Conservation (phyloP, 2,329 filamentous ascomycete genomes). For the Aureobasidium sp. region DNA sequence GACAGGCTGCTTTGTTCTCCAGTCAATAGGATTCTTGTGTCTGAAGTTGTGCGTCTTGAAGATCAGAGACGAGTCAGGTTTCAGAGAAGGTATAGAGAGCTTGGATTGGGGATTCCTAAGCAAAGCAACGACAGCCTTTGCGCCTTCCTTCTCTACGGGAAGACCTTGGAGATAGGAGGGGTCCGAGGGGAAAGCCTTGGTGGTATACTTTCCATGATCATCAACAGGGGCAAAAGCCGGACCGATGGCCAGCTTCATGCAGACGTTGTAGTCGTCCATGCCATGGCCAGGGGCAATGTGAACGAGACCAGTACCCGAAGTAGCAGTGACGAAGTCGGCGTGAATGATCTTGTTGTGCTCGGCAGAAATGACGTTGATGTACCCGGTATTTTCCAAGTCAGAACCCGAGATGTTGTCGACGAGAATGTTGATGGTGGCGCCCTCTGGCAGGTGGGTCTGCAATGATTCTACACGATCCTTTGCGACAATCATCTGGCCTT, state of each 20-base stretch:
- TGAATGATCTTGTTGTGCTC: conserved; percentile 57
- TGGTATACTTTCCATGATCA: conserved; percentile 71
- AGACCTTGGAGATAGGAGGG: conserved; percentile 61
- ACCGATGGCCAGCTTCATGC: conserved; percentile 59
- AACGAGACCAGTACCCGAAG: conserved; percentile 91
- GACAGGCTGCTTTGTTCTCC: conserved; percentile 88
- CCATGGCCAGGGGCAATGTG: conserved; percentile 92
- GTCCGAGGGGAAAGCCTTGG: conserved; percentile 64
- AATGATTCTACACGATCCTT: conserved; percentile 58
- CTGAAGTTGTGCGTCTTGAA: conserved; percentile 61
- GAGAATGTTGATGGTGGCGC: conserved; percentile 39
- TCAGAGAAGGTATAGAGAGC: conserved; percentile 25
- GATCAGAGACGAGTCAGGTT: conserved; percentile 37
- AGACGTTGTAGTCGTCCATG: conserved; percentile 90
- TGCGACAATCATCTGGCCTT: conserved; percentile 62
- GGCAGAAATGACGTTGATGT: conserved; percentile 62
- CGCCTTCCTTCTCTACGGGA: conserved; percentile 62
- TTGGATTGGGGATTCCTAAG: conserved; percentile 39
- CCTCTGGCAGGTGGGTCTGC: conserved; percentile 41
- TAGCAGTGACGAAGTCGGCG: conserved; percentile 79
- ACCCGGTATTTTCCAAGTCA: conserved; percentile 57
- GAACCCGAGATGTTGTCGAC: conserved; percentile 53
- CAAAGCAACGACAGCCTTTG: conserved; percentile 59
- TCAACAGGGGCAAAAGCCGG: conserved; percentile 72
- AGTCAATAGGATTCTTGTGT: conserved; percentile 97